Percentiles rank a stretch among this genome's conserved stretches.
phyloP scores from a whole-genome alignment of 306 rosid species.

The Benincasa hispida region DNA sequence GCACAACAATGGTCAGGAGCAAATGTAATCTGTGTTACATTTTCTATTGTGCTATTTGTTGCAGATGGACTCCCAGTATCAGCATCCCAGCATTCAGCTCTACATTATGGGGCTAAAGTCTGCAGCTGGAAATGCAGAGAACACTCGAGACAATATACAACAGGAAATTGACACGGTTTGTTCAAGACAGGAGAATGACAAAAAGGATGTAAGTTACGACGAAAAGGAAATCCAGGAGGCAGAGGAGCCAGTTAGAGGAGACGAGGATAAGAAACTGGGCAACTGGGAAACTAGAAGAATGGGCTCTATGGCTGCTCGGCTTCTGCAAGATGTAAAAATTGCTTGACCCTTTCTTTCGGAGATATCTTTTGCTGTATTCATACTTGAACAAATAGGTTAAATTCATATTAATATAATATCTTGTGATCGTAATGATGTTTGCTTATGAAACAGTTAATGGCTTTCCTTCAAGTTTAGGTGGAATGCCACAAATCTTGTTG shows the following conservation, averaged over 20 bases:
- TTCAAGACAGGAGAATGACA: slow-evolving; percentile 18
- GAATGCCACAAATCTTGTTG: not conserved
- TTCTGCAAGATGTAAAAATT: slow-evolving; percentile 62
- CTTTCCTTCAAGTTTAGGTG: not conserved
- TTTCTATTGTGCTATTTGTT: not conserved
- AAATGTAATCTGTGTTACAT: no score
- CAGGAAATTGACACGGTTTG: slow-evolving; percentile 22
- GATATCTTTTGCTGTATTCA: not conserved
- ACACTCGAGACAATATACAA: slow-evolving; percentile 2
- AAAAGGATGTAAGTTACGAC: slow-evolving; percentile 14
- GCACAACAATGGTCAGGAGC: not conserved
- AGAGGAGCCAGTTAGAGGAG: slow-evolving; percentile 16
- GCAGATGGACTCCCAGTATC: slow-evolving; percentile 90
- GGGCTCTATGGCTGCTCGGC: slow-evolving; percentile 83
- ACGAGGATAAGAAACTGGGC: slow-evolving; percentile 29
- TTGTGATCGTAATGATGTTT: not conserved
- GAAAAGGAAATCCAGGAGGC: slow-evolving; percentile 14
- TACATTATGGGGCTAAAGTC: slow-evolving; percentile 47
- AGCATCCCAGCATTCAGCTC: slow-evolving; percentile 85
- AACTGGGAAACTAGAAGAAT: slow-evolving; percentile 85
- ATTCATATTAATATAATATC: not conserved
- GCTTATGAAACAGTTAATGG: not conserved
- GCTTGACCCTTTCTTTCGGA: slow-evolving; percentile 8
- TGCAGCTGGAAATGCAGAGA: slow-evolving; percentile 19
- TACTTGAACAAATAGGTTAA: not conserved